Evolutionary conservation across 352 stramenopile species (phyloP).

Genomic region (Globisporangium heterothallicum): DNA sequence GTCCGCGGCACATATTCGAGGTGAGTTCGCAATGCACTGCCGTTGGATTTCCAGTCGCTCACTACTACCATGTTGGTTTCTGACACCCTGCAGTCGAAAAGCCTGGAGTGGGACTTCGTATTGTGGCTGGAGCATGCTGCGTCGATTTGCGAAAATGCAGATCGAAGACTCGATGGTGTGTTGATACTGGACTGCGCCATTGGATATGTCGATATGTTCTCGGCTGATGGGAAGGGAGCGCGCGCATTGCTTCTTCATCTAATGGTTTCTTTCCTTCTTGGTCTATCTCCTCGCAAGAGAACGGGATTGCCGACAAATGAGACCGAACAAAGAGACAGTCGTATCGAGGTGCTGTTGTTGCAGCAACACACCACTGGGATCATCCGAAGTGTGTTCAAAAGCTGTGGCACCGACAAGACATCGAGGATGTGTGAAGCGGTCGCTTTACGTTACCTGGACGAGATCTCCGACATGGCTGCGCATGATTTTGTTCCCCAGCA

Average conservation of each 20-base stretch:
- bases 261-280: slow-evolving; percentile 7
- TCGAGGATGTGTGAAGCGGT: slow-evolving; percentile 25
- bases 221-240: background rate
- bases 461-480: slow-evolving; percentile 12
- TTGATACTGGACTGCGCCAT: slow-evolving; percentile 32
- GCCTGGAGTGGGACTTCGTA: slow-evolving; percentile 46
- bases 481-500: background rate
- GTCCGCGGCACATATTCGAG: slow-evolving; percentile 4
- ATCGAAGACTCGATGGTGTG: slow-evolving; percentile 21
- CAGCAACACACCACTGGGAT: background rate
- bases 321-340: background rate
- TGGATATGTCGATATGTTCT: slow-evolving; percentile 25
- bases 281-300: background rate
- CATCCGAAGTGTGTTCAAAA: slow-evolving; percentile 6
- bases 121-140: slow-evolving; percentile 62
- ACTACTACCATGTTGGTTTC: background rate
- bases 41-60: background rate
- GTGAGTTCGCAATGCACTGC: slow-evolving; percentile 3
- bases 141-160: slow-evolving; percentile 33
- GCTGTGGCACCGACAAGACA: slow-evolving; percentile 8
- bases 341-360: background rate
- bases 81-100: slow-evolving; percentile 32
- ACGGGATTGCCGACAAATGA: background rate
- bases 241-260: slow-evolving; percentile 3
- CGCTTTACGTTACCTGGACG: slow-evolving; percentile 24